Conservation (phyloP, 495 filamentous ascomycete genomes). For the Glonium stellatum region DNA sequence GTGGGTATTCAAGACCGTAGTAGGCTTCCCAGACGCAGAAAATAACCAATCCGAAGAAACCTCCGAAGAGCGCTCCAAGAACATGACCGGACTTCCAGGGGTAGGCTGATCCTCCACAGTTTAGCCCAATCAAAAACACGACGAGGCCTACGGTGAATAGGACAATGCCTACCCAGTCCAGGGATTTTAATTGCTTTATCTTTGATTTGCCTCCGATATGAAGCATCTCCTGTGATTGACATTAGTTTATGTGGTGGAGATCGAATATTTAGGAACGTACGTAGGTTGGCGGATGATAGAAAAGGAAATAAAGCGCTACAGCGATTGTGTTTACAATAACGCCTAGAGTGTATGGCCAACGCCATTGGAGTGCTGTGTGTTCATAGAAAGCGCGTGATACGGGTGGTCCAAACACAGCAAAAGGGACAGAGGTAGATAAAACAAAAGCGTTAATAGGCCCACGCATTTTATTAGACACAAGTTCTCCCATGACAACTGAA, state of each 20-base stretch:
- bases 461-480: constrained; percentile 12
- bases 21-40: constrained; percentile 45
- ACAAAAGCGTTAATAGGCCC: background rate
- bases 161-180: constrained; percentile 10
- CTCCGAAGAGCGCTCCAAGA: constrained; percentile 43
- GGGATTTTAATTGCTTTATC: constrained; percentile 8
- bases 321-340: constrained; percentile 5
- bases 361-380: background rate
- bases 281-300: constrained; percentile 20
- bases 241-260: no score
- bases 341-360: background rate
- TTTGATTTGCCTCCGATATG: constrained; percentile 7
- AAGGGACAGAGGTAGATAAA: background rate
- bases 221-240: no score
- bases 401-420: background rate
- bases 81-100: constrained; percentile 46
- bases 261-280: no score
- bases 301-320: constrained; percentile 3
- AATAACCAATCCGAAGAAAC: constrained; percentile 36
- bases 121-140: constrained; percentile 19
- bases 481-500: constrained; percentile 13
- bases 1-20: constrained; percentile 28
- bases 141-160: constrained; percentile 8
- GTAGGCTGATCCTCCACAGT: constrained; percentile 48
- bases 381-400: background rate